Base-by-base conservation (phyloP, 1,139 yeast species). In the Yamadazyma sp. region DNA sequence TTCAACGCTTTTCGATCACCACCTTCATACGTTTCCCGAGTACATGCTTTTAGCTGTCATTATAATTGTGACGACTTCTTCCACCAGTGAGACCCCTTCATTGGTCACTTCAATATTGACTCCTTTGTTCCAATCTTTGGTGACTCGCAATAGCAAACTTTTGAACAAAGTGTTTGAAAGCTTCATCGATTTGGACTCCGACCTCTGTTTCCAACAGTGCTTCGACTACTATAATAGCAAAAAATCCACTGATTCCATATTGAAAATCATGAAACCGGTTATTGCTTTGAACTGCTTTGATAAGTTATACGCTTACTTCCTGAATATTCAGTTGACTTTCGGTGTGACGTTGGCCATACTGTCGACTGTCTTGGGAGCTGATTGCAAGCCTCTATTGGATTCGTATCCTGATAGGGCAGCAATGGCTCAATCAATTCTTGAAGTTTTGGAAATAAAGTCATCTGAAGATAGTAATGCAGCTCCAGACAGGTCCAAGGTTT, bases 1-100 rank as follows among this genome's bases (percentile, higher is more conserved):
- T 40, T 57, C 59, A 34, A 73, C 67, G 43, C 58, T 70, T 2
- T 77, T 77, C 49, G 79, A 73, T 41, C 73, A 73, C 48, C 81
- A 77, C 53, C 71, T 75, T 47, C 62, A 75, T 34, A 67, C 66
- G 4, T 73, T 63, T 46, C 81, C 82, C 4, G 81, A 77, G 46
- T 77, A 75, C 50, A 64, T 78, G 40, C 62, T 75, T 28, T 61
- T 69, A 41, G 58, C 70, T 4, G 59, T 63, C 11, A 37, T 37
- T 11, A 33, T 41, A 1, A 34, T 42, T 14, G 33, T 37, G 15
- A 34, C 27, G 3, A 25, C 37, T 4, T 18, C 32, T 10, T 27
- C 37, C 9, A 12, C 38, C 15, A 61, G 66, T 5, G 75, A 75
- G 39, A 64, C 71, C 42, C 55, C 57, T n/a, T 62, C 39, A 5